Evolutionary conservation across 2,329 filamentous ascomycete species (phyloP).

Genomic region (Karstenula rhodostoma): DNA sequence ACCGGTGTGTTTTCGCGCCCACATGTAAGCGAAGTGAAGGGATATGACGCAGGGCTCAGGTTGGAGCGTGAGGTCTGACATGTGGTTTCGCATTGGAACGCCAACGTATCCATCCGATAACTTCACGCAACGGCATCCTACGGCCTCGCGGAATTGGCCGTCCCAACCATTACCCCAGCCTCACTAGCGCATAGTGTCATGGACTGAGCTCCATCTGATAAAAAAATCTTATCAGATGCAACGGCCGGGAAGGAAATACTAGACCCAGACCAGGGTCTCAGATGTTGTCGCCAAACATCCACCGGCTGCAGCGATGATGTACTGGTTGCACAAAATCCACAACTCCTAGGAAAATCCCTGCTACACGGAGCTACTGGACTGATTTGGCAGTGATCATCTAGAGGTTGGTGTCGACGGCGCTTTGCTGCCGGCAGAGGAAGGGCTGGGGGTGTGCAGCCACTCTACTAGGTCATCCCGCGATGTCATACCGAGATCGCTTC

Average conservation of each 20-base stretch:
- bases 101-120: slow-evolving; percentile 6
- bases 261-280: not conserved
- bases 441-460: not conserved
- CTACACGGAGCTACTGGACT: slow-evolving; percentile 2
- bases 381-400: slow-evolving; percentile 17
- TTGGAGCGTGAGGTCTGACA: not conserved
- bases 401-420: slow-evolving; percentile 12
- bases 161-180: not conserved
- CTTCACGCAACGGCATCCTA: slow-evolving; percentile 15
- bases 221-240: slow-evolving; percentile 23
- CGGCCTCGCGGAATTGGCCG: not conserved
- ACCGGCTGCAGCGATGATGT: slow-evolving; percentile 1
- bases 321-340: not conserved
- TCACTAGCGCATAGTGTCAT: not conserved
- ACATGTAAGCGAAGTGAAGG: not conserved
- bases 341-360: not conserved
- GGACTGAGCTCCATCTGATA: slow-evolving; percentile 20
- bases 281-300: not conserved
- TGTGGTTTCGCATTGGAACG: not conserved
- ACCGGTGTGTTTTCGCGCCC: not conserved
- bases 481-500: slow-evolving; percentile 8
- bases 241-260: not conserved
- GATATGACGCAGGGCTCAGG: not conserved
- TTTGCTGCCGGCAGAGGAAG: not conserved
- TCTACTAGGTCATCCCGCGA: not conserved